Conservation (phyloP, 805 yeast genomes). For the Saccharomycopsis schoenii region DNA sequence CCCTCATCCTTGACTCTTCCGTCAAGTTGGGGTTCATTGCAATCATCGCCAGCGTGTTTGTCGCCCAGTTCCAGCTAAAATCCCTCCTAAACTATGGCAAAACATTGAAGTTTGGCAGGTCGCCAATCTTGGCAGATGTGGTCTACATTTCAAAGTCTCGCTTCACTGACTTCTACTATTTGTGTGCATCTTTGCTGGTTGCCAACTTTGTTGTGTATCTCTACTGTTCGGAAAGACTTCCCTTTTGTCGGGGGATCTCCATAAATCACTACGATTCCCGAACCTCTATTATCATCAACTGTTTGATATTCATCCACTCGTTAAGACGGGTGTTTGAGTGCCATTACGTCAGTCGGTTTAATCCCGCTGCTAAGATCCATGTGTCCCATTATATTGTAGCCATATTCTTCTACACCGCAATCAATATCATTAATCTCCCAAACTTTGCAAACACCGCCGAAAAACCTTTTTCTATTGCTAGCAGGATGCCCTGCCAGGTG, state of each 20-base stretch:
- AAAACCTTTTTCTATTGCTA: neutral
- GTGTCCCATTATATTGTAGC: slow-evolving; percentile 61
- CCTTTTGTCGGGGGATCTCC: neutral
- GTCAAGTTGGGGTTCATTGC: slow-evolving; percentile 1
- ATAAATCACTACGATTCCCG: neutral
- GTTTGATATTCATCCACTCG: slow-evolving; percentile 39
- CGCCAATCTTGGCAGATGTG: neutral
- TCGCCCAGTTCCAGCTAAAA: slow-evolving; percentile 28
- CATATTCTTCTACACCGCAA: slow-evolving; percentile 42
- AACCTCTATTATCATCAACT: slow-evolving; percentile 13
- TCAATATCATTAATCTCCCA: slow-evolving; percentile 24
- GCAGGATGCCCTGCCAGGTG: neutral
- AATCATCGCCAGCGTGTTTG: slow-evolving; percentile 21
- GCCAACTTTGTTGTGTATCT: neutral
- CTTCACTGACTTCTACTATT: slow-evolving; percentile 54
- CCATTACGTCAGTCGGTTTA: slow-evolving; percentile 36
- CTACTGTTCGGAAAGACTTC: neutral
- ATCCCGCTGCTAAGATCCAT: slow-evolving; percentile 44
- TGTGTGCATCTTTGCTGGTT: slow-evolving; percentile 30
- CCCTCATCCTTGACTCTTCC: neutral
- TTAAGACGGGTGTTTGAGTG: slow-evolving; percentile 49
- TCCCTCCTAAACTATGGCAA: slow-evolving; percentile 38
- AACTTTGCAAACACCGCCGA: neutral
- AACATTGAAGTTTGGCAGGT: slow-evolving; percentile 22
- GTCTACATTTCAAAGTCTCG: slow-evolving; percentile 51